These are phyloP conservation scores for Byssochlamys sp. DNA, from an alignment of 2,329 filamentous ascomycete species.

Conservation along the genomic window DNA sequence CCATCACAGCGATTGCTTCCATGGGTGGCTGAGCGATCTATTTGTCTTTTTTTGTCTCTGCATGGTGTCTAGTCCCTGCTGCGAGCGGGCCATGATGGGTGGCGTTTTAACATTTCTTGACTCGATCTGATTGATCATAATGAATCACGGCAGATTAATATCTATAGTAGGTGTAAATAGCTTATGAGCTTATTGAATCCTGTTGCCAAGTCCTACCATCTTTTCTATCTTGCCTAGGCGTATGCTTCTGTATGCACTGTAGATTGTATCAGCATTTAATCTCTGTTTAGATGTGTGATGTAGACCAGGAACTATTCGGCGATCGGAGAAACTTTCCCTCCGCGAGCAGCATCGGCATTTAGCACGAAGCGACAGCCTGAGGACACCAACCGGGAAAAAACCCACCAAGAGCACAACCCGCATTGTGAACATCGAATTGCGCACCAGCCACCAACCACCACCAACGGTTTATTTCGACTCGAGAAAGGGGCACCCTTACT, in stretches of 20 bases:
- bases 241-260: no score
- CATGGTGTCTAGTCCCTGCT: neutral
- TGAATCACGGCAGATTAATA: neutral
- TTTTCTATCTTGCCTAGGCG: neutral
- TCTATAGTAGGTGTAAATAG: neutral
- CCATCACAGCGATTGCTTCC: neutral
- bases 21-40: neutral
- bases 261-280: no score
- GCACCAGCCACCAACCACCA: constrained; percentile 8
- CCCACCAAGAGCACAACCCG: constrained; percentile 12
- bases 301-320: neutral
- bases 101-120: neutral
- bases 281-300: no score
- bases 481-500: constrained; percentile 4
- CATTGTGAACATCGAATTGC: constrained; percentile 3
- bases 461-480: neutral
- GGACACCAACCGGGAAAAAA: constrained; percentile 12
- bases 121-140: neutral
- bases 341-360: neutral
- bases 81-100: neutral
- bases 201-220: neutral
- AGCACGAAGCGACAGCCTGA: constrained; percentile 1
- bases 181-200: neutral
- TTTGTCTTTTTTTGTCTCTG: neutral
- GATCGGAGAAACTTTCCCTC: constrained; percentile 4